These are phyloP conservation scores for Pilaira anomala DNA, from an alignment of 192 early-diverging fungal genomes.

Conservation along the genomic window DNA sequence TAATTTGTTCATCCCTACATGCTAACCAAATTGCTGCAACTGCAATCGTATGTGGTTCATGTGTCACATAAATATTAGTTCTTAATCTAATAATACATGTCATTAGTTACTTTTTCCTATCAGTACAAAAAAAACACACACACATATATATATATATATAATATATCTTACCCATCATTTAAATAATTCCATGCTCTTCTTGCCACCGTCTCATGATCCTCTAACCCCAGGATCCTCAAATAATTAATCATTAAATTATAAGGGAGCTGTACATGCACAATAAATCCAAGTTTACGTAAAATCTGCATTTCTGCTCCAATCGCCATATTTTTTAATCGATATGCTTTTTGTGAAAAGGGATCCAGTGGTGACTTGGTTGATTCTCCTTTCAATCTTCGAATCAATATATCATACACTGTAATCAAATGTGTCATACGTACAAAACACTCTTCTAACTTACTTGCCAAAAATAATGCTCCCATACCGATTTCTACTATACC, in stretches of 20 bases:
- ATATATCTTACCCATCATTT: conserved; percentile 72
- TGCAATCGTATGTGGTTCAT: conserved; percentile 80
- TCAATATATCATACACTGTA: conserved; percentile 73
- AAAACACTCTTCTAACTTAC: conserved; percentile 82
- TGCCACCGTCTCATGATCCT: conserved; percentile 69
- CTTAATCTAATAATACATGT: conserved; percentile 49
- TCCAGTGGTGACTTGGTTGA: conserved; percentile 50
- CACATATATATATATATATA: not conserved
- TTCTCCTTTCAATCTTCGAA: conserved; percentile 52
- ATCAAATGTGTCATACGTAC: conserved; percentile 77
- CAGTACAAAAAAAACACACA: not conserved
- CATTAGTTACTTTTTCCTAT: too few relatives aligned
- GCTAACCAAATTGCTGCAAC: conserved; percentile 84
- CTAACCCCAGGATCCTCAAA: conserved; percentile 74
- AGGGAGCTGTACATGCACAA: conserved; percentile 95
- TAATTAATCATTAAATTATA: conserved; percentile 92
- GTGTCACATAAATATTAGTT: conserved; percentile 71
- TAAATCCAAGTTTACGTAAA: conserved; percentile 84
- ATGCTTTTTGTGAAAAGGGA: conserved; percentile 58
- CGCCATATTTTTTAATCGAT: conserved; percentile 78
- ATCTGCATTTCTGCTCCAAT: conserved; percentile 86
- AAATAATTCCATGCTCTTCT: conserved; percentile 92
- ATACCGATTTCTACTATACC: conserved; percentile 66
- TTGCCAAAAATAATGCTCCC: conserved; percentile 71
- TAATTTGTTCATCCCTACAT: conserved; percentile 57